Evolutionary conservation across 805 yeast genomes (phyloP), one percentile per base, ranked within the genome.

Genomic region (Kazachstania bromeliacearum): DNA sequence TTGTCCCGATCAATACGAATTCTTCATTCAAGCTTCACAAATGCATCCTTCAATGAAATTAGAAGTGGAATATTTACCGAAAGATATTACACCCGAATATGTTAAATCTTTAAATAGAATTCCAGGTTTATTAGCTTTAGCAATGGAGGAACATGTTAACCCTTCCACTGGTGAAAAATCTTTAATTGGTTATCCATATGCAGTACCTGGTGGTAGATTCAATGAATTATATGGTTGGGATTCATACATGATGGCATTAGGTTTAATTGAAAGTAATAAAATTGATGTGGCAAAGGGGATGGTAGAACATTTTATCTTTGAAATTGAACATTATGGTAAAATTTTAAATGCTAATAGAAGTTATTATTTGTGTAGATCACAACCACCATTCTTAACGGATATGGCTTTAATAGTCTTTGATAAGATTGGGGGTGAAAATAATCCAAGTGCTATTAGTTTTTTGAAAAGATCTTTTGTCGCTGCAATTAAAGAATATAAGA

Each of bases 211-310:
- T 13, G 97, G 98, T 16, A 68, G 98, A 44, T 89, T 89, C 62
- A 92, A 92, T 62, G 98, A 89, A 62, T 71, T 87, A 40, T 89
- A 92, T 53, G 98, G 97, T 12, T 89, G 98, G 98, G 98, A 89
- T 58, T 85, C 96, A 2, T 89, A 92, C 54, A 83, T 92, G 80
- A 87, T 80, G 54, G 74, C 92, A 0, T 59, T 87, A 17, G 98
- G 97, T 1, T 66, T 92, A 28, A 57, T 92, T 18, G 70, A 73
- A 19, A 81, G 82, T 51, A 73, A 70, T 28, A 68, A 75, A 34
- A 59, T 76, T 15, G 82, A 78, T 28, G 67, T 88, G 23, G 89
- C 95, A 7, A 68, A 78, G 47, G 95, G 94, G 0, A 85, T 89
- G 89, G 84, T 88, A 9, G 88, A 81, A 55, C 88, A 89, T 59